Base-by-base conservation (phyloP, 1,284 basidiomycete species). In the Cutaneotrichosporon spelunceum region DNA sequence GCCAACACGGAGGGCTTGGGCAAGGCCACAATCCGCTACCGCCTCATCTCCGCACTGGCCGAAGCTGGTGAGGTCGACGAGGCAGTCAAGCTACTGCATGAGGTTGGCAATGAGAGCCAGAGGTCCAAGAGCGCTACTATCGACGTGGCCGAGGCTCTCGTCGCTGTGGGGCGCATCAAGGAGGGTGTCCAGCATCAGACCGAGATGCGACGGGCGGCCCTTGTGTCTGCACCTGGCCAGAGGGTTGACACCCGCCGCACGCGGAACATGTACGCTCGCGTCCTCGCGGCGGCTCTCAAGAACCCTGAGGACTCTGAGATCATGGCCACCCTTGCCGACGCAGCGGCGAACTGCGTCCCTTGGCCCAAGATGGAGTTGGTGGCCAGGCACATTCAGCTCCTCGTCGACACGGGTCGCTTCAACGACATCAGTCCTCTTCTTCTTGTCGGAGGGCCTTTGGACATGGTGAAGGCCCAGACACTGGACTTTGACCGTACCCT, bases 71-170 rank as follows among this genome's bases (percentile, higher is more conserved):
- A 93, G 66, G 68, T 87, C 11, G 70, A 80, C 3, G 86, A 84
- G 1, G 91, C 91, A 0, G 69, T 87, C 42, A 73, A 81, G 11
- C 91, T 89, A 90, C 89, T 88, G 70, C 81, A 87, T 57, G 39
- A 39, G 30, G 2, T 3, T 16, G 21, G 30, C 34, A 16, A 24
- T 33, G 7, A 14, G 27, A 19, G 10, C 23, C 7, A 42, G 16
- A 42, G 19, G 39, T 19, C 39, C 39, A 6, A 45, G 47, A 16
- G 36, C 24, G 16, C 30, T 2, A 42, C 53, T 4, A 53, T 56
- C 26, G 60, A 44, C 10, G 34, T 64, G 21, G 59, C 56, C 44
- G 82, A 85, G 30, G 78, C 81, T 2, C 80, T 90, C 13, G 83
- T 83, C 0, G 70, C 74, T 16, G 70, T 79, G 8, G 80, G 79